Evolutionary conservation across 2,329 filamentous ascomycete genomes (phyloP).

Genomic region (Fusarium sp.): DNA sequence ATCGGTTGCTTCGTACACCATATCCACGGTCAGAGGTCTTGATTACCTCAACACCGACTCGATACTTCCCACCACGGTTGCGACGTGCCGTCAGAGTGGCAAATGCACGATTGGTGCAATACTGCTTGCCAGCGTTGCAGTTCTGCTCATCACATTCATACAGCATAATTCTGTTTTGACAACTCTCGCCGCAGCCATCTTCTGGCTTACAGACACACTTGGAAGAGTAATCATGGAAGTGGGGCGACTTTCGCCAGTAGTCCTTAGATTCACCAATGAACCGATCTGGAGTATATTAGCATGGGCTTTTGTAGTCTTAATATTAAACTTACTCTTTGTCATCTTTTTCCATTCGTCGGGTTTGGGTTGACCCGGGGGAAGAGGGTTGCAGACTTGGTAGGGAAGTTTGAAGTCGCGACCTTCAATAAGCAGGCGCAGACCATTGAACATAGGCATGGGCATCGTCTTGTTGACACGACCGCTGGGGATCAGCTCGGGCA

Average conservation of each 20-base stretch:
- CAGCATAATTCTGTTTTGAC: slow-evolving; percentile 95
- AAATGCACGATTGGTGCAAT: slow-evolving; percentile 90
- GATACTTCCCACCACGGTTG: slow-evolving; percentile 84
- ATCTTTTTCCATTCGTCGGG: slow-evolving; percentile 93
- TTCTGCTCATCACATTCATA: slow-evolving; percentile 95
- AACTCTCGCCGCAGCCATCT: slow-evolving; percentile 86
- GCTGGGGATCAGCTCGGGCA: slow-evolving; percentile 60
- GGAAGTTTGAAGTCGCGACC: slow-evolving; percentile 89
- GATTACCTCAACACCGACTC: slow-evolving; percentile 93
- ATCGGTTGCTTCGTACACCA: slow-evolving; percentile 89
- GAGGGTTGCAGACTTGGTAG: slow-evolving; percentile 88
- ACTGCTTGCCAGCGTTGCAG: slow-evolving; percentile 79
- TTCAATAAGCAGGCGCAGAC: slow-evolving; percentile 74
- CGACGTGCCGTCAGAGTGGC: slow-evolving; percentile 79
- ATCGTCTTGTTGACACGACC: slow-evolving; percentile 67
- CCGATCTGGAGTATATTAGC: slow-evolving; percentile 70
- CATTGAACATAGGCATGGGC: slow-evolving; percentile 82
- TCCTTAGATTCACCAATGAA: slow-evolving; percentile 86
- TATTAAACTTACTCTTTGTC: slow-evolving; percentile 78
- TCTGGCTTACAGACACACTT: slow-evolving; percentile 82
- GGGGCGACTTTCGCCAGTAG: slow-evolving; percentile 82
- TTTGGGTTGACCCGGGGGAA: slow-evolving; percentile 87
- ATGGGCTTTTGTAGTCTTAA: slow-evolving; percentile 27
- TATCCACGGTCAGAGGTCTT: slow-evolving; percentile 90
- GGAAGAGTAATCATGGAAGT: slow-evolving; percentile 78